These are phyloP conservation scores for Auricularia sp. DNA, from an alignment of 768 basidiomycete genomes.

Conservation along the genomic window DNA sequence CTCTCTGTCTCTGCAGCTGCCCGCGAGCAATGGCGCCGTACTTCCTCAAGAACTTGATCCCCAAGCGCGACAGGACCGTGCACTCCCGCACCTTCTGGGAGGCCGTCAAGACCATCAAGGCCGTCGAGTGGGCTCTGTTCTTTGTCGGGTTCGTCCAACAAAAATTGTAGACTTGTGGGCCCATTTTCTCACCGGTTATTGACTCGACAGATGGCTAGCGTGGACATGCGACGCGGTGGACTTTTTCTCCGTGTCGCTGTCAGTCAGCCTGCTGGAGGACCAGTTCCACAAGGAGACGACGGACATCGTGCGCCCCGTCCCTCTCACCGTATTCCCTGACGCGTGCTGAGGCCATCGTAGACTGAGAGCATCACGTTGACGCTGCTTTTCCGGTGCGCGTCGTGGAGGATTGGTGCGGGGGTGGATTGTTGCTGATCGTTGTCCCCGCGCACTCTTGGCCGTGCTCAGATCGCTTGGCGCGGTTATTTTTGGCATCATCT, in stretches of 20 bases:
- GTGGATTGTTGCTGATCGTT: neutral
- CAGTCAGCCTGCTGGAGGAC: neutral
- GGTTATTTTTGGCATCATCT: constrained; percentile 17
- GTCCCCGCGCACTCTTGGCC: neutral
- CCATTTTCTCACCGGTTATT: too few species aligned
- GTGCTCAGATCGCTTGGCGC: constrained; percentile 24
- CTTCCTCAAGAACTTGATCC: neutral
- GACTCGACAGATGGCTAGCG: neutral
- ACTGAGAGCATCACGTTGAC: constrained; percentile 29
- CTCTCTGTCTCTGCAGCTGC: neutral
- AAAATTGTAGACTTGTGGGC: too few species aligned
- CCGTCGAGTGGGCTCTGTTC: neutral
- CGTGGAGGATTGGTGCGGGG: neutral
- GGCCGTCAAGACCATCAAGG: neutral
- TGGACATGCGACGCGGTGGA: neutral
- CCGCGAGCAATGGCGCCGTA: neutral
- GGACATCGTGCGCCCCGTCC: neutral
- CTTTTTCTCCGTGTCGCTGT: neutral
- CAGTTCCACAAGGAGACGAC: constrained; percentile 2
- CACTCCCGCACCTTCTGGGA: neutral
- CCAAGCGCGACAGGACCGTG: neutral
- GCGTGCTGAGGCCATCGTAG: neutral
- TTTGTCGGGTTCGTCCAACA: neutral
- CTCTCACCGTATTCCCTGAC: neutral
- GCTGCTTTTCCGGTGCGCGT: constrained; percentile 27